A percentile compares a stretch with the other conserved stretches of the same genome.
phyloP scores from a whole-genome alignment of 345 rosid species.

The Lenwebbia sp. region DNA sequence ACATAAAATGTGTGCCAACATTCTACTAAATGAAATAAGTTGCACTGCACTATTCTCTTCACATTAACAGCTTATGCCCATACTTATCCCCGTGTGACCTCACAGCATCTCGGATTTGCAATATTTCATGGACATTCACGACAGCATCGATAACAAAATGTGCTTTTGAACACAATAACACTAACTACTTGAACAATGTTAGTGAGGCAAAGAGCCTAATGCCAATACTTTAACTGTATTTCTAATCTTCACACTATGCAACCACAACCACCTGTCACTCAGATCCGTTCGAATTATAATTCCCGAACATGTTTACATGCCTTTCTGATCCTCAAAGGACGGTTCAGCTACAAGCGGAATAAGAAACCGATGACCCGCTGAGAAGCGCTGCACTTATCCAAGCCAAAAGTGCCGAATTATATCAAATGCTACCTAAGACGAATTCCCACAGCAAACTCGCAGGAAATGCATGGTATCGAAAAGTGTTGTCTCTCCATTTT shows the following conservation, averaged over 20 bases:
- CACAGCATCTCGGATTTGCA: neutral
- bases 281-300: neutral
- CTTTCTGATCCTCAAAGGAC: neutral
- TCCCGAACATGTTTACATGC: neutral
- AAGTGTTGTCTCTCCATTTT: neutral
- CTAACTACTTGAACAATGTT: neutral
- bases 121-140: neutral
- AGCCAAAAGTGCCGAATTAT: neutral
- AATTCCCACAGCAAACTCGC: neutral
- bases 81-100: neutral
- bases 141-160: neutral
- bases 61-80: neutral
- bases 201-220: neutral
- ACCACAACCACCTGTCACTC: neutral
- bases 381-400: neutral
- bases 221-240: neutral
- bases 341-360: neutral
- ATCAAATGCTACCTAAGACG: neutral
- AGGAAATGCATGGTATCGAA: neutral
- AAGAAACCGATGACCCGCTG: neutral
- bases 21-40: neutral
- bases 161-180: neutral
- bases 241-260: neutral
- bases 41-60: neutral
- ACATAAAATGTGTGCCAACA: neutral